Evolutionary conservation across 331 rosid species (phyloP).

Genomic region (Pyracantha coccinea): DNA sequence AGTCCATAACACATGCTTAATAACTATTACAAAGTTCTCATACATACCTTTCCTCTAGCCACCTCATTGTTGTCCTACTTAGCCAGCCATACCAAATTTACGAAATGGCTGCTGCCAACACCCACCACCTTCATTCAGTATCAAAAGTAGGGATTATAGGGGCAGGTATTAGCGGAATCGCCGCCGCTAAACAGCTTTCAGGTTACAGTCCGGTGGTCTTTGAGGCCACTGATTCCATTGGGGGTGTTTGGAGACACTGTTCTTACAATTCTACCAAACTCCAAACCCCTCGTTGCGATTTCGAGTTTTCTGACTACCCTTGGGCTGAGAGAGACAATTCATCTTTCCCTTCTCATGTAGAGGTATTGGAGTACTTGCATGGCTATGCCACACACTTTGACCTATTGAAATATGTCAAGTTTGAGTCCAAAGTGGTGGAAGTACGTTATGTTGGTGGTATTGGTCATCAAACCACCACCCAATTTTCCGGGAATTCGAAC

Average conservation of each 20-base stretch:
- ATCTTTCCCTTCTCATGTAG: constrained; percentile 37
- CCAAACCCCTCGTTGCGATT: constrained; percentile 51
- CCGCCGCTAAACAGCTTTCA: constrained; percentile 55
- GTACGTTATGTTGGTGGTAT: constrained; percentile 25
- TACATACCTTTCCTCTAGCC: neutral
- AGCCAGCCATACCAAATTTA: neutral
- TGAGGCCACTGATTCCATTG: constrained; percentile 44
- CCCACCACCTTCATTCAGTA: constrained; percentile 6
- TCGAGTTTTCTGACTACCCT: constrained; percentile 52
- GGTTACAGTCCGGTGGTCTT: constrained; percentile 38
- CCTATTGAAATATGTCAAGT: constrained; percentile 32
- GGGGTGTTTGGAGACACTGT: constrained; percentile 75
- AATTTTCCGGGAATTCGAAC: neutral
- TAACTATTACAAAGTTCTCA: neutral
- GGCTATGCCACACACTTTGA: constrained; percentile 45
- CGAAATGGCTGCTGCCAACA: constrained; percentile 18
- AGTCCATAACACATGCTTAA: neutral
- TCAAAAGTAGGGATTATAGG: constrained; percentile 52
- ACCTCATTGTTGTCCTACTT: neutral
- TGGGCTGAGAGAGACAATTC: constrained; percentile 42
- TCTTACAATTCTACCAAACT: constrained; percentile 42
- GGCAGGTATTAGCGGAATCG: constrained; percentile 61
- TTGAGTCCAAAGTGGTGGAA: constrained; percentile 43
- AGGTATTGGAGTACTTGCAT: constrained; percentile 43
- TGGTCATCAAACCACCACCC: neutral